Percentiles rank a stretch among this genome's conserved stretches.
Evolutionary conservation across 2,329 filamentous ascomycete species (phyloP).

Genomic region (Penicillium sp.): DNA sequence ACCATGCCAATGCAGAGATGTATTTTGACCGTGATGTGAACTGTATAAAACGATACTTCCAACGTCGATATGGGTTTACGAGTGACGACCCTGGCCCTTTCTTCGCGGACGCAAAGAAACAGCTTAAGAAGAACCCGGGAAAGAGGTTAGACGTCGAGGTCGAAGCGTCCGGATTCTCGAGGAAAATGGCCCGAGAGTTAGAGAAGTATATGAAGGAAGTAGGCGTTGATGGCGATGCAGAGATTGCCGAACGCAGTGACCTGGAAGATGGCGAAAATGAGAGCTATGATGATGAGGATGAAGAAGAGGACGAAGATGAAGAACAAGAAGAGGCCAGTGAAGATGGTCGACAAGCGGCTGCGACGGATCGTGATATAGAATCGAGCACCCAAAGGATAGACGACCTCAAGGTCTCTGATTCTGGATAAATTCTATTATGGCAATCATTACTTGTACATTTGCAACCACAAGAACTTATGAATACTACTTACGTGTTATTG

Average conservation of each 20-base stretch:
- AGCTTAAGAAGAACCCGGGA: conserved; percentile 57
- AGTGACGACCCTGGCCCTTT: conserved; percentile 78
- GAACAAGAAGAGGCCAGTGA: conserved; percentile 14
- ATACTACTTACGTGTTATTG: no score
- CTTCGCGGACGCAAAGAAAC: conserved; percentile 78
- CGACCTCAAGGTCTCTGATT: conserved; percentile 29
- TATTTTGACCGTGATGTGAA: conserved; percentile 96
- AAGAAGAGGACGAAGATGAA: conserved; percentile 33
- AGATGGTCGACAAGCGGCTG: conserved; percentile 9
- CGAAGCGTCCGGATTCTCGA: conserved; percentile 90
- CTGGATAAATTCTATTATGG: conserved; percentile 8
- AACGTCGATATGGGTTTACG: conserved; percentile 81
- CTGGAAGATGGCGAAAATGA: conserved; percentile 38
- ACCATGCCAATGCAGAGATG: conserved; percentile 89
- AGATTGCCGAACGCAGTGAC: conserved; percentile 29
- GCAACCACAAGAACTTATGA: neutral
- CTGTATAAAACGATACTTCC: conserved; percentile 93
- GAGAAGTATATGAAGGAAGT: conserved; percentile 82
- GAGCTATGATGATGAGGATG: conserved; percentile 33
- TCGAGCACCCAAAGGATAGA: conserved; percentile 29
- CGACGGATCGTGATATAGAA: conserved; percentile 17
- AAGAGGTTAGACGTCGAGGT: conserved; percentile 80
- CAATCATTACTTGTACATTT: neutral
- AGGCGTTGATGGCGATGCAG: conserved; percentile 54
- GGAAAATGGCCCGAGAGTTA: conserved; percentile 92